These are phyloP conservation scores for Geum urbanum DNA, from an alignment of 306 rosid species.

Conservation along the genomic window DNA sequence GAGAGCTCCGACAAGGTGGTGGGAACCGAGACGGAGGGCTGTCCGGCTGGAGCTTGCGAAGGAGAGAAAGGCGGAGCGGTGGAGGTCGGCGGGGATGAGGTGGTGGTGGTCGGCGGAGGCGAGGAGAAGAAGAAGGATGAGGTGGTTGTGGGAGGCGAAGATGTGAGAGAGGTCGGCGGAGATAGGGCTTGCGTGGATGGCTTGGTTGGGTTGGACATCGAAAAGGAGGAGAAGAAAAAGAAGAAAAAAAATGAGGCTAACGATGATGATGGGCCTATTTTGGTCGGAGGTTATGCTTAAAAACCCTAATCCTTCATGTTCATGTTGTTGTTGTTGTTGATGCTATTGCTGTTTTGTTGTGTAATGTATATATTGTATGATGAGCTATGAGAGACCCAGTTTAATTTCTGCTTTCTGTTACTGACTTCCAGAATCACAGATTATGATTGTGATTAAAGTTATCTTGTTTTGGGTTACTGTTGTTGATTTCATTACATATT, in stretches of 20 bases:
- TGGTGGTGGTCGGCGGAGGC: slow-evolving; percentile 35
- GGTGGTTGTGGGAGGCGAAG: slow-evolving; percentile 45
- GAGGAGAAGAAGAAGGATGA: slow-evolving; percentile 23
- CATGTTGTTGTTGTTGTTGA: not conserved
- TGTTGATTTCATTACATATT: no score
- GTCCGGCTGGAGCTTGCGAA: slow-evolving; percentile 38
- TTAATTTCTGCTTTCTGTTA: no score
- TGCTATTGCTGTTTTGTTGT: not conserved
- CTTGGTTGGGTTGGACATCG: slow-evolving; percentile 46
- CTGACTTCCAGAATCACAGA: no score
- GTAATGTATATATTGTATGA: no score
- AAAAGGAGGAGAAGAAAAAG: no score
- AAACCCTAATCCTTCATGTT: slow-evolving; percentile 5
- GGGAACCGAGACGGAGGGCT: slow-evolving; percentile 32
- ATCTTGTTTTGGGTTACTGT: no score
- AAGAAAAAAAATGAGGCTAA: slow-evolving; percentile 16
- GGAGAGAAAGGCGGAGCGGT: slow-evolving; percentile 31
- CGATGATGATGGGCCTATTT: slow-evolving; percentile 41
- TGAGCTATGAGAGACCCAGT: no score
- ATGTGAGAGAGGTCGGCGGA: slow-evolving; percentile 31
- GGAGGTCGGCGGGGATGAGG: slow-evolving; percentile 31
- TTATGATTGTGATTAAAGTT: no score
- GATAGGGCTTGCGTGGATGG: slow-evolving; percentile 58
- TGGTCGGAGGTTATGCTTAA: slow-evolving; percentile 54
- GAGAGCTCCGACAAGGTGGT: slow-evolving; percentile 32